Percentiles rank a stretch among this genome's conserved stretches.
Conservation (phyloP, 495 filamentous ascomycete species). For the Penicillium egyptiacum region DNA sequence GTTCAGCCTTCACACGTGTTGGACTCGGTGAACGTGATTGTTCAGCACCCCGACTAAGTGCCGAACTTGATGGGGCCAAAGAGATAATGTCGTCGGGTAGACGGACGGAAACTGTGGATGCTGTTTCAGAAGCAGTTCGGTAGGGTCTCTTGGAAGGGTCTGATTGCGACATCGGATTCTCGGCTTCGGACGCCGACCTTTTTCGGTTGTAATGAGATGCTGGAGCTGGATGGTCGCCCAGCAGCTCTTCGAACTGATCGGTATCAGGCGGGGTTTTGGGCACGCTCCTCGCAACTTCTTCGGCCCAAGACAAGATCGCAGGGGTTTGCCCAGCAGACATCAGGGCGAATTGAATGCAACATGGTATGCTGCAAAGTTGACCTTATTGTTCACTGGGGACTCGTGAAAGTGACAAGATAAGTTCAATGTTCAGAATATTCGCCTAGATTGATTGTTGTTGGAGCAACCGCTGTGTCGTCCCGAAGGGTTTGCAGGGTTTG, state of each 20-base stretch:
- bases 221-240: too few species aligned
- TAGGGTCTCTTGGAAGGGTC: neutral
- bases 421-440: too few species aligned
- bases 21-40: constrained; percentile 4
- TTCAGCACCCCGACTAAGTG: neutral
- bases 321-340: neutral
- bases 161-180: neutral
- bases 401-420: neutral
- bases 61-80: constrained; percentile 1
- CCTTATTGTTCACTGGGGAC: too few species aligned
- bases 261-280: too few species aligned
- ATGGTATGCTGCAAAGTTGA: too few species aligned
- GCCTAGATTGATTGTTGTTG: too few species aligned
- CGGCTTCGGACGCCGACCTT: too few species aligned
- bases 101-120: neutral
- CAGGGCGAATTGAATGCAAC: too few species aligned
- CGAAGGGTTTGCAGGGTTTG: too few species aligned
- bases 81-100: constrained; percentile 4
- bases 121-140: neutral
- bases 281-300: neutral
- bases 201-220: too few species aligned
- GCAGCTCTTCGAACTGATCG: too few species aligned
- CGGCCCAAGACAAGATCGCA: neutral
- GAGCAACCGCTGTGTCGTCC: too few species aligned
- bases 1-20: constrained; percentile 8